Conservation (phyloP, 2,329 filamentous ascomycete species). For the Aspergillus pseudoterreus region DNA sequence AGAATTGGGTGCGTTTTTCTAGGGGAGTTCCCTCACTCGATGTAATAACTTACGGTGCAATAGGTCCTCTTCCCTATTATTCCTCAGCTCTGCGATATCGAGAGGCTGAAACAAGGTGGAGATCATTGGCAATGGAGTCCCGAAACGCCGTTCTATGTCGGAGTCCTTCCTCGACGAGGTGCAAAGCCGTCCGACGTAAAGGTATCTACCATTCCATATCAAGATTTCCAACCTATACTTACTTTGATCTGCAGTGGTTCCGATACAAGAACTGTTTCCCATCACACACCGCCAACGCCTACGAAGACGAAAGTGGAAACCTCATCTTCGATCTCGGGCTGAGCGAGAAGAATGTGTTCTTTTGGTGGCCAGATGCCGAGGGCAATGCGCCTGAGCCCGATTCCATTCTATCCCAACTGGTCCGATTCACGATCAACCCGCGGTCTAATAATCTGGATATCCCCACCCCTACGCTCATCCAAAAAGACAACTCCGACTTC, state of each 20-base stretch:
- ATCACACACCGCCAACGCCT: conserved; percentile 37
- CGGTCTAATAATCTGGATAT: conserved; percentile 20
- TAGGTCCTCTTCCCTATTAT: conserved; percentile 37
- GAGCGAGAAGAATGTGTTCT: conserved; percentile 41
- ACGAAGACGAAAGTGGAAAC: conserved; percentile 26
- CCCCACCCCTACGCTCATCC: conserved; percentile 15
- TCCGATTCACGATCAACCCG: conserved; percentile 25
- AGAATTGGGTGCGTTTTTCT: conserved; percentile 32
- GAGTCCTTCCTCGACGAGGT: conserved; percentile 22
- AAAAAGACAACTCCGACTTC: conserved; percentile 45
- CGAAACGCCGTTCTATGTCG: conserved; percentile 26
- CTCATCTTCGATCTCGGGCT: conserved; percentile 35
- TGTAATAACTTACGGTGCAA: background rate
- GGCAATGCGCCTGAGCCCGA: conserved; percentile 32
- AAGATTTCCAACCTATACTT: conserved; percentile 1
- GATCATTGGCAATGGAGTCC: conserved; percentile 41
- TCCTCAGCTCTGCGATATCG: conserved; percentile 32
- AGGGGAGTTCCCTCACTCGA: background rate
- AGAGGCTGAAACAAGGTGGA: conserved; percentile 36
- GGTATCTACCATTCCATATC: conserved; percentile 1
- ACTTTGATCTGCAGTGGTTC: conserved; percentile 34
- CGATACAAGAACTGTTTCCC: conserved; percentile 31
- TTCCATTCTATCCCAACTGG: conserved; percentile 21
- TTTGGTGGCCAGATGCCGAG: conserved; percentile 39
- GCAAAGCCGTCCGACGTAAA: conserved; percentile 30